Evolutionary conservation across 306 rosid species (phyloP), one percentile per base, ranked within the genome.

Genomic region (Quercus mongolica): DNA sequence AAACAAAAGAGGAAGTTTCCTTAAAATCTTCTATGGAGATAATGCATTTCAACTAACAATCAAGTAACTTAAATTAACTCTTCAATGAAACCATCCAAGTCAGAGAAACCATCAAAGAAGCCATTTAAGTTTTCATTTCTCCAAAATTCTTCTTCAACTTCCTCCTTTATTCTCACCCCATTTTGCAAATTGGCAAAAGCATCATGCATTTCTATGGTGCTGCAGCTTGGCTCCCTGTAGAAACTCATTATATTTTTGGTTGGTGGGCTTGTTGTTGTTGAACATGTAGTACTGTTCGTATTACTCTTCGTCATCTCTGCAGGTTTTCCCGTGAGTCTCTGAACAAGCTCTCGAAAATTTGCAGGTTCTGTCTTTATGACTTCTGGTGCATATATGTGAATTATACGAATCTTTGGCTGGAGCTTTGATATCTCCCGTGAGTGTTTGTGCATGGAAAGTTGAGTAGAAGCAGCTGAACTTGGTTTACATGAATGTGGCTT

Each of bases 331-430:
- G 89, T 87, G 68, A 90, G 87, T 8, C 84, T 87, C 56, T 90
- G 91, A 55, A 87, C 93, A 5, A 89, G 80, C 58, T 85, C 88
- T 68, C 90, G 79, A 78, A 89, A 89, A 65, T 89, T 87, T 5
- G 79, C 88, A 20, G 73, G 89, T 68, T 89, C 90, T 4, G 83
- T 89, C 85, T 85, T 79, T 38, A 89, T 89, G 77, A 87, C 71
- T 65, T 85, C 74, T 1, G 91, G 93, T 59, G 90, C 85, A 78
- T 81, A 82, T 13, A 87, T 25, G 70, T 89, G 91, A 80, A 87
- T 73, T 69, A 87, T 75, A 51, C 83, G 76, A 74, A 87, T 87
- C 83, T 84, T 81, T 17, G 87, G 84, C 88, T 85, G 83, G 17
- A 76, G 44, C 35, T 87, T 87, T 62, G 88, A 76, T 67, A 87